Evolutionary conservation across 768 basidiomycete genomes (phyloP), one percentile per base, ranked within the genome.

Genomic region (Termitomyces sp.): DNA sequence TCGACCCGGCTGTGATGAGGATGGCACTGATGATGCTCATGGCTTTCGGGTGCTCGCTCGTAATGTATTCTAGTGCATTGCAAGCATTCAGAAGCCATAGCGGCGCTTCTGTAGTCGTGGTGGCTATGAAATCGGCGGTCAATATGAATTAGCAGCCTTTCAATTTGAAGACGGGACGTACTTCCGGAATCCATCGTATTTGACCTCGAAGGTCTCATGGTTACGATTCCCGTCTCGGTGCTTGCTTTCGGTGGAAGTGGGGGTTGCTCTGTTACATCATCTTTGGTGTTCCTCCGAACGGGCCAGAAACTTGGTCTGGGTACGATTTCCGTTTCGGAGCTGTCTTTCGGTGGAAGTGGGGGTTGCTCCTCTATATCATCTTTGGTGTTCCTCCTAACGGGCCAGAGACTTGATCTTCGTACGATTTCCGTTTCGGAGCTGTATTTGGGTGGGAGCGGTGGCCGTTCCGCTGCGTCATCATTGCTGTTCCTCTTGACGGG

Each of bases 41-140:
- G 50, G 78, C 83, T 69, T 87, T 87, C 10, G 91, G 91, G 66
- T 92, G 89, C 66, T 92, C 91, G 62, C 78, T 81, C 10, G 84
- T 84, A 57, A 92, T 83, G 74, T 81, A 88, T 57, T 91, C 88
- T 62, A 92, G 80, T 10, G 91, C 90, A 52, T 79, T 84, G 66
- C 86, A 86, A 1, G 91, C 90, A 67, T 91, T 91, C 59, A 92
- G 69, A 17, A 92, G 80, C 90, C 90, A 92, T 0, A 84, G 75
- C 0, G 90, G 90, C 11, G 86, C 90, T 61, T 88, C 83, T 3
- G 76, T 77, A 12, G 75, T 75, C 2, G 77, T 77, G n/a, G 76
- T 74, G 5, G 75, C 74, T 10, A 69, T 72, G 72, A 60, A 49
- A 60, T 34, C 40, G 49, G 60, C 43, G 60, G 11, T 34, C 15